A percentile compares a stretch with the other conserved stretches of the same genome.
phyloP scores from a whole-genome alignment of 257 asterid genomes.

The Penstemon davidsonii region DNA sequence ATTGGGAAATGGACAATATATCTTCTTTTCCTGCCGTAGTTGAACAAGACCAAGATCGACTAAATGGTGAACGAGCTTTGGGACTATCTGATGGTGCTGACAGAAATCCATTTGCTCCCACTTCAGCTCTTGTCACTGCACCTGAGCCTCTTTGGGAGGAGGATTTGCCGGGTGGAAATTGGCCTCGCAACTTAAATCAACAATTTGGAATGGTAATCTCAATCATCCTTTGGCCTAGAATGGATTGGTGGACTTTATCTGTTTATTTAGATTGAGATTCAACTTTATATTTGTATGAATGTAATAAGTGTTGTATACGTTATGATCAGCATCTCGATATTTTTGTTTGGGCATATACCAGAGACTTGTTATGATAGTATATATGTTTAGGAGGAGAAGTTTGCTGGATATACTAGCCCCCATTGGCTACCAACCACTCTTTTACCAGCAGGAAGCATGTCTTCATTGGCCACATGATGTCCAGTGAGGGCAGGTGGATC shows the following conservation, averaged over 20 bases:
- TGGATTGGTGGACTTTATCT: not conserved
- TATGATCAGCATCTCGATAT: no score
- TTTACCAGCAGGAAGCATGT: no score
- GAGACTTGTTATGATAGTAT: conserved; percentile 1
- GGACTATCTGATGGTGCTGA: conserved; percentile 37
- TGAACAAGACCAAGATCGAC: conserved; percentile 51
- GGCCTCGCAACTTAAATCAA: conserved; percentile 46
- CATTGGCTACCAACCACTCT: not conserved
- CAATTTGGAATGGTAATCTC: conserved; percentile 52
- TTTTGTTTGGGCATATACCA: not conserved
- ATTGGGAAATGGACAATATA: conserved; percentile 55
- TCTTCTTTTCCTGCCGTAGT: conserved; percentile 46
- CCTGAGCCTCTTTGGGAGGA: conserved; percentile 51
- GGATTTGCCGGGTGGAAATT: conserved; percentile 44
- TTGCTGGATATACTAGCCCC: not conserved
- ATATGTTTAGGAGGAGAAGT: not conserved
- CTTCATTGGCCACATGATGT: no score
- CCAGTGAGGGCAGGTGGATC: no score
- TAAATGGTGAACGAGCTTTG: conserved; percentile 35
- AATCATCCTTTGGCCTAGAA: not conserved
- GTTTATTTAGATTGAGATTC: not conserved
- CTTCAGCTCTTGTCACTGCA: conserved; percentile 37
- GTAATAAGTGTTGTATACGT: no score
- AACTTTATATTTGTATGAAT: not conserved
- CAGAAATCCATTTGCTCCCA: conserved; percentile 34